Evolutionary conservation across 2,329 filamentous ascomycete species (phyloP), one percentile per base, ranked within the genome.

Genomic region (Lojkania enalia): DNA sequence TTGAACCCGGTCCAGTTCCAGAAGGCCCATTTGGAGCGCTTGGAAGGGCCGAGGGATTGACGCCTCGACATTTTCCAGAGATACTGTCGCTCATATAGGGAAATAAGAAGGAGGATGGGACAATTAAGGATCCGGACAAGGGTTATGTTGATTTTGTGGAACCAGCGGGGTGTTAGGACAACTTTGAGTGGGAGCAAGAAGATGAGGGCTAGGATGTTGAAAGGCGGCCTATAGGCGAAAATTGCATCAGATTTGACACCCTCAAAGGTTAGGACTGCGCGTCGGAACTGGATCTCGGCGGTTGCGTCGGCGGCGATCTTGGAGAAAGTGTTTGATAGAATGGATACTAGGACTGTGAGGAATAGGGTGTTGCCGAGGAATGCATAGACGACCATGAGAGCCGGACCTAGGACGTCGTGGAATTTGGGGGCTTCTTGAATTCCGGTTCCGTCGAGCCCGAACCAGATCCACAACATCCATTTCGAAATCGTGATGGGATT

Each of bases 391-490:
- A 94, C 79, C 87, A 94, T 94, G 18, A 94, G 73, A 2, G 82
- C 77, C 0, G 89, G 89, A 0, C 89, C 89, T 1, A 94, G 75
- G n/a, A 90, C 71, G 76, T 82, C 82, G 70, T 95, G 88, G 61
- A 94, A 89, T 45, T 88, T 82, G 16, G 80, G 77, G 58, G 78
- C 78, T 46, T 77, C 72, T 49, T 78, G 71, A 25, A 82, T 79
- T 2, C 79, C 77, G 29, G 71, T 87, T 25, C 66, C 89, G 57
- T 94, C 89, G 1, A 95, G 80, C 2, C 89, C 89, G 61, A 95
- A 94, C 89, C 89, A 95, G 52, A 95, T 91, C 80, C 87, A 94
- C 1, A 94, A 80, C 88, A 95, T 92, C 89, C 89, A 95, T 69
- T 91, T 90, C 33, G 83, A 83, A 50, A 94, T 90, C 1, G 85